Base-by-base conservation (phyloP, 2,329 filamentous ascomycete species). In the Epicoccum sorghinum region DNA sequence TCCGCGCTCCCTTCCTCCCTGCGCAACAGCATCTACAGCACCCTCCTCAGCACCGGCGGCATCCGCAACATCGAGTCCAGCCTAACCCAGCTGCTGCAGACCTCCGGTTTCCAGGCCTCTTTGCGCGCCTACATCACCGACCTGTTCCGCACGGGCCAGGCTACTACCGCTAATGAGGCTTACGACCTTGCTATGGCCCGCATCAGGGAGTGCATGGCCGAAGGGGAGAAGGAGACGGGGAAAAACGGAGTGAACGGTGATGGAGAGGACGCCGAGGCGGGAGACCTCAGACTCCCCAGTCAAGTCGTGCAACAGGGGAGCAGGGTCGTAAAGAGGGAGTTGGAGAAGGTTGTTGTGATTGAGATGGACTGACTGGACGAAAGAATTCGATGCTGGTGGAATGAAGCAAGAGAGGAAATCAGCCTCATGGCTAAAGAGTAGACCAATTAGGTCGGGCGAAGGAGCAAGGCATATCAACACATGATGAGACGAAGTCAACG, bases 71-170 rank as follows among this genome's bases (percentile, higher is more conserved):
- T 88, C 38, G 83, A 86, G 65, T 64, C 74, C 33, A 77, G 79
- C 1, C 77, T 87, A 24, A 76, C 80, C 54, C 78, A 83, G 64
- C 79, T 80, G 22, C 78, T 87, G 9, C 80, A 84, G 63, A 78
- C 82, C 47, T 73, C 77, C n/a, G 84, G 84, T 61, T 88, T 84
- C 84, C 81, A 82, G 37, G 79, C 83, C 62, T 77, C 77, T 25
- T 77, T 88, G 55, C 80, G 80, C 52, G 75, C 74, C 41, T 80
- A 86, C 56, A 78, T 84, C 14, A 79, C 80, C 41, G 77, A 82
- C 51, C 77, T 87, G 36, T 80, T 87, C 49, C 81, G 84, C 61
- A 81, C 79, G 24, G 83, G 83, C 41, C 80, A 83, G 49, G 83
- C 81, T 65, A 79, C 79, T 50, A 83, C 79, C 29, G 84, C 83